Evolutionary conservation across 169 alveolate genomes (phyloP), one percentile per base, ranked within the genome.

Genomic region (Plasmodium malariae): DNA sequence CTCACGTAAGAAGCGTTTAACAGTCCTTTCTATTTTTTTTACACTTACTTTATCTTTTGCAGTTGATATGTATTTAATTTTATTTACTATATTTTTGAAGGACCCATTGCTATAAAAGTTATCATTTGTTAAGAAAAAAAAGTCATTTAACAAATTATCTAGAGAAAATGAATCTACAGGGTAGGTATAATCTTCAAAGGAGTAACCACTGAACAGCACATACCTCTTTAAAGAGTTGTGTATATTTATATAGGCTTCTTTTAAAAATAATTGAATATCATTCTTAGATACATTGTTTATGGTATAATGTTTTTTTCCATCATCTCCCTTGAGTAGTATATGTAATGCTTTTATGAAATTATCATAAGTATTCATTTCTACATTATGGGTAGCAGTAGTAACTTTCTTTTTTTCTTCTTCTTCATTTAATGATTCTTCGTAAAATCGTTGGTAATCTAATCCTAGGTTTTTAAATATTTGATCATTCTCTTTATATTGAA

Each of bases 221-320:
- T 78, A 63, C 9, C 28, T 78, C 24, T 78, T 60, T 55, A 78
- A 78, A 24, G 76, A 40, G 40, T 78, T 37, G 17, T 78, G 72
- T 26, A 78, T 63, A 63, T 37, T 78, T 9, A 40, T 49, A 69
- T 78, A 78, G n/a, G 37, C 65, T 14, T 62, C 70, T 37, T 78
- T 78, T 7, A 78, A 1, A 69, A 78, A 62, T 55, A 78, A 69
- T 19, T 14, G n/a, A 7, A 78, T 3, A 36, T 78, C 89, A 6
- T 54, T 45, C 36, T 62, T 65, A 40, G 89, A 55, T 6, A 78
- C 17, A 24, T 65, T 78, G 63, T 78, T 78, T 78, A 78, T 78
- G 37, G 72, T 78, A 51, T 78, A 78, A 62, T 28, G 26, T 62
- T 78, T 78, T 19, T 78, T 14, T 7, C 63, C 45, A 6, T 63